phyloP scores from a whole-genome alignment of 1,139 yeast species.

The Sugiyamaella xylanicola region DNA sequence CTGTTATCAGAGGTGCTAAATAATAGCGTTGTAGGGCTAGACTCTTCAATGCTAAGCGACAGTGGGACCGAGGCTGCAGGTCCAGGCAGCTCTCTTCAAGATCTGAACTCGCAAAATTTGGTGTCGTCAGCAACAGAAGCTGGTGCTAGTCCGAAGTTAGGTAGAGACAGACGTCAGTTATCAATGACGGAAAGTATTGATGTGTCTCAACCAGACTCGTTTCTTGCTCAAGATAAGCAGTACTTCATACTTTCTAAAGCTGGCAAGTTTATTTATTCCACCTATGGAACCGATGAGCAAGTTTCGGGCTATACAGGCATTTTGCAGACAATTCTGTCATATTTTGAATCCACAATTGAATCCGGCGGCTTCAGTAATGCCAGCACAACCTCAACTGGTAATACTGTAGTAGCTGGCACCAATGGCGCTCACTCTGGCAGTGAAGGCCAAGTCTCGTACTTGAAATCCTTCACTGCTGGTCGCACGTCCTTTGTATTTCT shows the following conservation, averaged over 20 bases:
- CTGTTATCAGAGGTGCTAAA: slow-evolving; percentile 35
- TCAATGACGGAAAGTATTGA: background rate
- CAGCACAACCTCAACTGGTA: background rate
- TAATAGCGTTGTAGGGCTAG: slow-evolving; percentile 1
- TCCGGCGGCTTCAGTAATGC: background rate
- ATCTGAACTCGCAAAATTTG: too few relatives aligned
- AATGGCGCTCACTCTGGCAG: background rate
- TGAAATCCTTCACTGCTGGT: slow-evolving; percentile 38
- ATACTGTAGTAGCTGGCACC: too few relatives aligned
- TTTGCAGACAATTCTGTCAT: slow-evolving; percentile 65
- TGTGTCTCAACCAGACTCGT: slow-evolving; percentile 4
- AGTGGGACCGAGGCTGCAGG: background rate
- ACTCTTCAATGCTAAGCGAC: background rate
- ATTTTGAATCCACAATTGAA: slow-evolving; percentile 46
- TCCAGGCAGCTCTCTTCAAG: background rate
- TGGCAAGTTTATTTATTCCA: slow-evolving; percentile 88
- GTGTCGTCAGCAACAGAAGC: too few relatives aligned
- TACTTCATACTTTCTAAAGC: slow-evolving; percentile 85
- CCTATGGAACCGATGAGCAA: slow-evolving; percentile 73
- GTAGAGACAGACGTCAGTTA: too few relatives aligned
- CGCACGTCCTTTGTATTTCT: slow-evolving; percentile 60
- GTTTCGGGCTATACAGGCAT: slow-evolving; percentile 69
- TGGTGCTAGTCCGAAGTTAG: too few relatives aligned
- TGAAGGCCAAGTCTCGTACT: slow-evolving; percentile 19
- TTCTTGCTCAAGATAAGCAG: slow-evolving; percentile 60